Conservation (phyloP, 257 asterid species). For the Handroanthus guayacan region DNA sequence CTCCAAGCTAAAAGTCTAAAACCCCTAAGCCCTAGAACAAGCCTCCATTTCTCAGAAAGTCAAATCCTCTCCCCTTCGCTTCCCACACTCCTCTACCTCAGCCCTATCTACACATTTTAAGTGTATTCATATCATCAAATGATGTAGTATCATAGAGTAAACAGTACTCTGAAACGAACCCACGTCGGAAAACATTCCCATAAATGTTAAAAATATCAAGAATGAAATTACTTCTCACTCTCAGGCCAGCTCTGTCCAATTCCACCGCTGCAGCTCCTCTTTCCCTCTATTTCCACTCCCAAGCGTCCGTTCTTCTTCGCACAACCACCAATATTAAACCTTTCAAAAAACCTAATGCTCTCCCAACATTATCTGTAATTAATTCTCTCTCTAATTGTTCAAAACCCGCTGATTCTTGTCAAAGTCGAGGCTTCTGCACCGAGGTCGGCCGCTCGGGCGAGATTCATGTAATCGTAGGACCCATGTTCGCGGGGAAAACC, state of each 20-base stretch:
- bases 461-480: conserved; percentile 92
- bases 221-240: conserved; percentile 61
- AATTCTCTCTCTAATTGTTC: conserved; percentile 46
- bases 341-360: conserved; percentile 34
- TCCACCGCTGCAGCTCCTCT: conserved; percentile 46
- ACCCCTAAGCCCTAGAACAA: conserved; percentile 41
- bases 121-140: not conserved
- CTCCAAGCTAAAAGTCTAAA: conserved; percentile 44
- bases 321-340: conserved; percentile 32
- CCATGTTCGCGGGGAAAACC: conserved; percentile 99
- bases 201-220: conserved; percentile 55
- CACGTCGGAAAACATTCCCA: not conserved
- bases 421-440: conserved; percentile 47
- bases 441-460: conserved; percentile 62
- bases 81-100: not conserved
- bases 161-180: not conserved
- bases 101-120: not conserved
- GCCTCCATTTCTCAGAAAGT: conserved; percentile 12
- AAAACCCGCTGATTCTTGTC: conserved; percentile 41
- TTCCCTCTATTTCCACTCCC: conserved; percentile 41
- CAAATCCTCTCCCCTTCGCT: conserved; percentile 19
- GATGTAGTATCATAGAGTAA: not conserved
- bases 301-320: conserved; percentile 39
- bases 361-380: conserved; percentile 25
- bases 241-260: conserved; percentile 47